A percentile compares a stretch with the other conserved stretches of the same genome.
Conservation (phyloP, 148 eudicot species). For the Fagopyrum esculentum region DNA sequence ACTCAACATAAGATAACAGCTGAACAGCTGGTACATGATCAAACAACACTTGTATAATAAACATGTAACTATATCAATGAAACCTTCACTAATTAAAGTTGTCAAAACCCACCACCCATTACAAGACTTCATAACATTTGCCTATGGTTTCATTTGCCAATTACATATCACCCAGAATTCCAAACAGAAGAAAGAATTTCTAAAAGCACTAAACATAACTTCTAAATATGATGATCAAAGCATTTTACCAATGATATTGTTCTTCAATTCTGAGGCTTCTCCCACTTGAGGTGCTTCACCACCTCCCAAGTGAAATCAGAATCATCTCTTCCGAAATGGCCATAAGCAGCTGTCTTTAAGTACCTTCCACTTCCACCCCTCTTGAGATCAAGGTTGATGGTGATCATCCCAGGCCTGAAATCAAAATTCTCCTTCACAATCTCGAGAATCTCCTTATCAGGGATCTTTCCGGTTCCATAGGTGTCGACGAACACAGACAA, state of each 20-base stretch:
- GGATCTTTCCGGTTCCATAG: conserved; percentile 37
- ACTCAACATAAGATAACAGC: background rate
- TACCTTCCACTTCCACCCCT: conserved; percentile 36
- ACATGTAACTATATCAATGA: background rate
- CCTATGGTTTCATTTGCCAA: background rate
- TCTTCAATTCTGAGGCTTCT: conserved; percentile 26
- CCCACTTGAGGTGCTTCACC: conserved; percentile 45
- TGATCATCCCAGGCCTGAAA: conserved; percentile 45
- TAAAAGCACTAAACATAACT: background rate
- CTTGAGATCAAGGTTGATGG: conserved; percentile 32
- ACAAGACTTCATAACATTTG: too few species aligned
- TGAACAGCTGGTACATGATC: background rate
- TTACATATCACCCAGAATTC: background rate
- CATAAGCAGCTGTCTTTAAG: conserved; percentile 44
- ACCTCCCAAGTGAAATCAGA: conserved; percentile 44
- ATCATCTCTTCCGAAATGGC: conserved; percentile 42
- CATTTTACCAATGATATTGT: background rate
- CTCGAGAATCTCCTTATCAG: conserved; percentile 36
- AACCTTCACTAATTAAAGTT: background rate
- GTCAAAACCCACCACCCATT: background rate
- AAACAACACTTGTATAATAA: background rate
- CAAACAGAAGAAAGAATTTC: background rate
- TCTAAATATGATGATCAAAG: background rate
- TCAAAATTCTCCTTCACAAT: conserved; percentile 44
- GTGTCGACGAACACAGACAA: conserved; percentile 43